Evolutionary conservation across 768 basidiomycete species (phyloP), one percentile per base, ranked within the genome.

Genomic region (Psilocybe tampanensis): DNA sequence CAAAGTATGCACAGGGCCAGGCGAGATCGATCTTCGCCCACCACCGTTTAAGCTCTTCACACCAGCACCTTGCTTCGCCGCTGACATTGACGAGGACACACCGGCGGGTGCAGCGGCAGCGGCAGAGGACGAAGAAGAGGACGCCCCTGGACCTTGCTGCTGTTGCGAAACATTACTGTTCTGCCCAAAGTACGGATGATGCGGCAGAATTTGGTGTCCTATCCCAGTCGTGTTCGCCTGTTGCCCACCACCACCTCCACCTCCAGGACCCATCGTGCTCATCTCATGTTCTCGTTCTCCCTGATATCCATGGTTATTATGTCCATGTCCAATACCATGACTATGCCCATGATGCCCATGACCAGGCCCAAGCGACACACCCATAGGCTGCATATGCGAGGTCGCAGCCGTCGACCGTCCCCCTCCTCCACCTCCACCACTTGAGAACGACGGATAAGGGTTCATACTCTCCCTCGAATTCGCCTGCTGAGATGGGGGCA

Each of bases 21-120:
- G 77, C n/a, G 77, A 77, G 15, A 70, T 67, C 9, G 77, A 78
- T 36, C 74, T 66, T 21, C 74, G 68, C 18, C 68, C 67, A 19
- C n/a, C n/a, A n/a, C n/a, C n/a, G n/a, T 67, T 68, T 43, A 62
- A 61, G 1, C 58, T 56, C n/a, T 58, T 60, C 8, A 59, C 58
- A 26, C 54, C 58, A 54, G 63, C 56, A 52, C 54, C 54, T 42
- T 64, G 63, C n/a, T 53, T 49, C 8, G 59, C 21, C 44, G 65
- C 45, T 21, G 60, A 60, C 42, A 22, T 23, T 8, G 47, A 15
- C 22, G 61, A 24, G 17, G 61, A 42, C n/a, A n/a, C n/a, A n/a
- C n/a, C n/a, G n/a, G n/a, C n/a, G n/a, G n/a, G n/a, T n/a, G n/a
- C n/a, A n/a, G n/a, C n/a, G n/a, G n/a, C n/a, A n/a, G n/a, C n/a